Conservation (phyloP, 2,329 filamentous ascomycete genomes). For the Sordariomycetes sp. region DNA sequence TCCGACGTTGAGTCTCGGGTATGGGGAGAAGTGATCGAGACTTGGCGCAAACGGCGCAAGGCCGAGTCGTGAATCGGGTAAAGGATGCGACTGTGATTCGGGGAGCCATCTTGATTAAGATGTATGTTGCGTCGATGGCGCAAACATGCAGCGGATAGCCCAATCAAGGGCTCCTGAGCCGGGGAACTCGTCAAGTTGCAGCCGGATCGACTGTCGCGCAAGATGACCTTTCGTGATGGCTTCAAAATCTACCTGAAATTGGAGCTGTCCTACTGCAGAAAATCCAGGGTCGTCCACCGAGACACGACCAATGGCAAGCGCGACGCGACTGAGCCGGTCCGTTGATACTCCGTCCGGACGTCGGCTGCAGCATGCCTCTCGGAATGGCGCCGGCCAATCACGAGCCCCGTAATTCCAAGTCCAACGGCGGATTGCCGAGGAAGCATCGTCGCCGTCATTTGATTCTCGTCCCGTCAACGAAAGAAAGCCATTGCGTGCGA, state of each 20-base stretch:
- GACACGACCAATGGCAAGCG: not conserved
- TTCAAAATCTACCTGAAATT: too few species aligned
- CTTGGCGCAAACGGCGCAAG: constrained; percentile 8
- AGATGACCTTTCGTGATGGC: too few species aligned
- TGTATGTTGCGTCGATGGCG: constrained; percentile 7
- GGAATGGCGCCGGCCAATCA: constrained; percentile 32
- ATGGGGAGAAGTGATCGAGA: not conserved
- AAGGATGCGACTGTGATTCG: constrained; percentile 5
- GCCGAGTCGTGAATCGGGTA: constrained; percentile 4
- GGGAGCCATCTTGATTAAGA: constrained; percentile 12
- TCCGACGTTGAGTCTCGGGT: constrained; percentile 3
- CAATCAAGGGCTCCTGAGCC: too few species aligned
- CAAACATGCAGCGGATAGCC: too few species aligned
- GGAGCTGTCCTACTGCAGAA: not conserved
- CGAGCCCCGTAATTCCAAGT: constrained; percentile 30
- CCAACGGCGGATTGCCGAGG: constrained; percentile 31
- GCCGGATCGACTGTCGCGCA: too few species aligned
- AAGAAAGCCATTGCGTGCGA: not conserved
- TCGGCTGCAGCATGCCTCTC: constrained; percentile 4
- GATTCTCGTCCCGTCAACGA: not conserved
- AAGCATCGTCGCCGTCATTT: constrained; percentile 1
- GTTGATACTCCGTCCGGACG: not conserved
- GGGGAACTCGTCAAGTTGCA: too few species aligned
- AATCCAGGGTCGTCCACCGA: not conserved
- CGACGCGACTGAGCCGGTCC: not conserved